Evolutionary conservation across 352 stramenopile genomes (phyloP), one percentile per base, ranked within the genome.

Genomic region (Phytophthora capsici): DNA sequence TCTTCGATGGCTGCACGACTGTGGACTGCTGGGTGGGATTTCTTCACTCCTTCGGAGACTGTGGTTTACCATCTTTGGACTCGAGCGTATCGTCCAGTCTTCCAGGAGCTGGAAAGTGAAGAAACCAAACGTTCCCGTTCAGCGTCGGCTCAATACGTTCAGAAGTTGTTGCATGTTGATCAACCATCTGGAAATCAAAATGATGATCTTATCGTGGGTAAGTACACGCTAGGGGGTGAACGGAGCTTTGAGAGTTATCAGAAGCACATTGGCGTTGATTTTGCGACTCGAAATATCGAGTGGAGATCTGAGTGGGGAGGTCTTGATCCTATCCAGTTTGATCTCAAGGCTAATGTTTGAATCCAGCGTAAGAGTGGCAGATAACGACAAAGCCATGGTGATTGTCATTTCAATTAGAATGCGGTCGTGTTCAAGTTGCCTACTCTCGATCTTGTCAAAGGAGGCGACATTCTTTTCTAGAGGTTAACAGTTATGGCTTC

Each of bases 1-100:
- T 66, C 89, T 4, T 84, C 71, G 16, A 97, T 98, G 91, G 94
- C 93, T 43, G 86, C 88, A 13, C 77, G 94, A 26, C 75, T 98
- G 6, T 98, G 86, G 76, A 98, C 91, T 4, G 71, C 84, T 17
- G 93, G 94, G 0, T 98, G 86, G 79, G 82, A 98, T 57, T 97
- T 98, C 37, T 98, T 89, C 56, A 74, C 94, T n/a, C 95, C 94
- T 16, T 68, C 69, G 1, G 64, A 90, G 54, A 68, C 74, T 57
- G 67, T 82, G 2, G 75, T 90, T 13, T 98, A 98, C 61, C 95
- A 98, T 53, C 75, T 97, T 40, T 98, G 94, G 93, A 89, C 82
- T 30, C 83, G 94, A 28, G 71, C 59, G 17, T 80, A 95, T 54
- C 82, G 89, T 25, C 83, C 75, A 14, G 82, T 84, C 25, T 96